These are phyloP conservation scores for Apiospora kogelbergensis DNA, from an alignment of 2,329 filamentous ascomycete species.

Conservation along the genomic window DNA sequence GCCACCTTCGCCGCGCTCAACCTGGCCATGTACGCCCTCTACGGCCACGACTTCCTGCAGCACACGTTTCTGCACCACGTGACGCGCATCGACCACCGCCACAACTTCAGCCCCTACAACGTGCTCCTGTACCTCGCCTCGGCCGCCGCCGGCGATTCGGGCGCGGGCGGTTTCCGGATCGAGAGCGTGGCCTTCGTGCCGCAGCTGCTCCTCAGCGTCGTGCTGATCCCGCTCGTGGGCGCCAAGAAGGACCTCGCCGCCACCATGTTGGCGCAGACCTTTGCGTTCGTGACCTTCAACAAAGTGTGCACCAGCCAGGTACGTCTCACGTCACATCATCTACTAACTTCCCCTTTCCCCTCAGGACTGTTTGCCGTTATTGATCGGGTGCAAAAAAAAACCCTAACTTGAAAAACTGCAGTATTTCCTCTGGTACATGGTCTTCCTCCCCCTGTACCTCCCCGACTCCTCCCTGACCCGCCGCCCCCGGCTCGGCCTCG, in stretches of 20 bases:
- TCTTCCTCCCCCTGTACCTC: slow-evolving; percentile 89
- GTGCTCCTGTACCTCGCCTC: slow-evolving; percentile 86
- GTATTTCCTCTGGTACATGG: slow-evolving; percentile 99
- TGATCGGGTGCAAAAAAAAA: too few species aligned
- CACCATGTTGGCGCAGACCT: slow-evolving; percentile 91
- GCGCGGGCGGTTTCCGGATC: slow-evolving; percentile 40
- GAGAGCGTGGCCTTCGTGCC: slow-evolving; percentile 88
- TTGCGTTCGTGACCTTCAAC: slow-evolving; percentile 96
- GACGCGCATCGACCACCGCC: slow-evolving; percentile 89
- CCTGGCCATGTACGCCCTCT: slow-evolving; percentile 73
- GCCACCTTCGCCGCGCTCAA: slow-evolving; percentile 75
- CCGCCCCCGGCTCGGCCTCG: slow-evolving; percentile 59
- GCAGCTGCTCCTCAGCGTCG: slow-evolving; percentile 76
- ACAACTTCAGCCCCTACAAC: slow-evolving; percentile 98
- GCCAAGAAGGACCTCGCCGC: slow-evolving; percentile 80
- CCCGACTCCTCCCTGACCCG: slow-evolving; percentile 72
- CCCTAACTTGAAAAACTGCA: too few species aligned
- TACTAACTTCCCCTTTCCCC: too few species aligned
- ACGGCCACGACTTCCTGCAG: slow-evolving; percentile 77
- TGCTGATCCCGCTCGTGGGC: slow-evolving; percentile 73
- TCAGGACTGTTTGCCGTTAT: too few species aligned
- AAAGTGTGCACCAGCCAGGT: slow-evolving; percentile 99
- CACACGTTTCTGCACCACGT: slow-evolving; percentile 95
- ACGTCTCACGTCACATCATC: too few species aligned
- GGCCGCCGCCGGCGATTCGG: slow-evolving; percentile 35